Percentiles rank a stretch among this genome's conserved stretches.
Conservation (phyloP, 768 basidiomycete genomes). For the Lentinus brumalis region DNA sequence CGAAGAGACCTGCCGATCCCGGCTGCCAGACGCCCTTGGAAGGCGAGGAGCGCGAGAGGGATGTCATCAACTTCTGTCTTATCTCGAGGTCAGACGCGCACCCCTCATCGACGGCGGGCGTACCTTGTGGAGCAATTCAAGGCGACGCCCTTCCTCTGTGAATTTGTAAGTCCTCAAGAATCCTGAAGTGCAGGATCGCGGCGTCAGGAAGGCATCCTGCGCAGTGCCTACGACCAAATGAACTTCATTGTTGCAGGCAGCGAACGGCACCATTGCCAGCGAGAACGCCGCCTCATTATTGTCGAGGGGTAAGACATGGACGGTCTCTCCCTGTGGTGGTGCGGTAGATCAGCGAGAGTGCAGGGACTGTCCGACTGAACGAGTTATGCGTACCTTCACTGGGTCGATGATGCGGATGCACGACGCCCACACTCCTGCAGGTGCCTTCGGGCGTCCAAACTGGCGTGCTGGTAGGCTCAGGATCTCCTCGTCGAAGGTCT, state of each 20-base stretch:
- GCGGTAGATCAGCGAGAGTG: neutral
- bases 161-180: slow-evolving; percentile 88
- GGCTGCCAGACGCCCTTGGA: slow-evolving; percentile 90
- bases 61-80: slow-evolving; percentile 97
- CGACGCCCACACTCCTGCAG: slow-evolving; percentile 93
- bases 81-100: neutral
- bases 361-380: neutral
- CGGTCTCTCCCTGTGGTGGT: slow-evolving; percentile 59
- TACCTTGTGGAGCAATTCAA: slow-evolving; percentile 91
- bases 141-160: slow-evolving; percentile 71
- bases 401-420: slow-evolving; percentile 94
- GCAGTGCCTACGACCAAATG: slow-evolving; percentile 94
- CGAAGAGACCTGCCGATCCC: slow-evolving; percentile 93
- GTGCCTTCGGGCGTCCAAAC: slow-evolving; percentile 85
- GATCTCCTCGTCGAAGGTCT: slow-evolving; percentile 72
- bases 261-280: slow-evolving; percentile 84
- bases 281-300: slow-evolving; percentile 96
- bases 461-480: slow-evolving; percentile 74
- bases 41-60: slow-evolving; percentile 81
- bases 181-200: slow-evolving; percentile 85
- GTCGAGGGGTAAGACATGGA: slow-evolving; percentile 73
- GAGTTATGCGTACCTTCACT: slow-evolving; percentile 54
- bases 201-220: slow-evolving; percentile 78
- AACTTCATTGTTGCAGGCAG: slow-evolving; percentile 71
- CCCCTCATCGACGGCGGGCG: slow-evolving; percentile 9